Conservation (phyloP, 164 flowering plant species). For the Litsea cubeba region DNA sequence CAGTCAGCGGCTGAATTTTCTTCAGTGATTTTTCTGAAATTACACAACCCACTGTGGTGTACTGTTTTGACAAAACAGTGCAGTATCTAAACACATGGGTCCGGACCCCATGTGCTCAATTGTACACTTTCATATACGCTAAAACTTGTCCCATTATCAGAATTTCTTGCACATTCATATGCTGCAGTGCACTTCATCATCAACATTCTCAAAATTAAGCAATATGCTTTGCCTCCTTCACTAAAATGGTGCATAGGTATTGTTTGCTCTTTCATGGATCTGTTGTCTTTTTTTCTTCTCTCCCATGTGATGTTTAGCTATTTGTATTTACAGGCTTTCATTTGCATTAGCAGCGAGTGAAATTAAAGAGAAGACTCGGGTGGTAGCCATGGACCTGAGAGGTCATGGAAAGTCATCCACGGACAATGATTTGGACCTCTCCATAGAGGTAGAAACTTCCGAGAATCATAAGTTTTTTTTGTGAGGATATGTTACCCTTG, state of each 20-base stretch:
- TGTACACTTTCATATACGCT: too few species aligned
- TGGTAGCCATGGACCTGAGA: constrained; percentile 91
- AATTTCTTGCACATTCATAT: too few species aligned
- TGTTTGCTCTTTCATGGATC: not conserved
- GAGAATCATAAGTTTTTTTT: not conserved
- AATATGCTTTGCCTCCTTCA: not conserved
- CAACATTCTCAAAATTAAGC: too few species aligned
- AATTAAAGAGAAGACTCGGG: constrained; percentile 81
- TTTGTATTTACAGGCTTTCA: constrained; percentile 62
- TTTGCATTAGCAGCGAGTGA: constrained; percentile 73
- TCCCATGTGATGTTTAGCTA: not conserved
- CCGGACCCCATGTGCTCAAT: too few species aligned
- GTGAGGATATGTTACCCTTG: not conserved
- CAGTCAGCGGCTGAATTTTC: too few species aligned
- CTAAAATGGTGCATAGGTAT: not conserved
- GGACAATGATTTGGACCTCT: constrained; percentile 75
- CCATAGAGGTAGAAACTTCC: constrained; percentile 56
- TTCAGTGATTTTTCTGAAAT: too few species aligned
- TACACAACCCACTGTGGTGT: too few species aligned
- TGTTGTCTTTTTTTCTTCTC: not conserved
- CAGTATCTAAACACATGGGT: too few species aligned
- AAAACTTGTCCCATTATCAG: too few species aligned
- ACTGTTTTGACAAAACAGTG: too few species aligned
- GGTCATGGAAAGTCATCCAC: constrained; percentile 91
- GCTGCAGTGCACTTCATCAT: too few species aligned